These are phyloP conservation scores for Nicotiana knightiana DNA, from an alignment of 257 asterid genomes.

Conservation along the genomic window DNA sequence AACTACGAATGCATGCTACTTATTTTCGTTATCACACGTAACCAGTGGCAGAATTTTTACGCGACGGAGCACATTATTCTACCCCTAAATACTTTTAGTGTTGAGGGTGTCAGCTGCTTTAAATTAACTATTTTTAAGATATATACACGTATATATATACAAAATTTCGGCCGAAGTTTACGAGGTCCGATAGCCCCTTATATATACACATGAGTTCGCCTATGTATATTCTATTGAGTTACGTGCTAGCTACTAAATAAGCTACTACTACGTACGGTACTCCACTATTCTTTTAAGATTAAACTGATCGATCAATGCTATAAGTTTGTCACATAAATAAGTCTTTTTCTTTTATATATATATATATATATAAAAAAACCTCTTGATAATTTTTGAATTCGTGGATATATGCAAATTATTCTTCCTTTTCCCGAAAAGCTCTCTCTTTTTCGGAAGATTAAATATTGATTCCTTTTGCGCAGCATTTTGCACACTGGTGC, in stretches of 20 bases:
- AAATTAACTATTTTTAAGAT: too few species aligned
- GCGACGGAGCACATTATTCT: too few species aligned
- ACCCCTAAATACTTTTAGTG: too few species aligned
- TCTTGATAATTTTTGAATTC: not conserved
- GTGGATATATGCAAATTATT: not conserved
- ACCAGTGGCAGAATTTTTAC: not conserved
- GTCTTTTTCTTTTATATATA: not conserved
- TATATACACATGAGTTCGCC: too few species aligned
- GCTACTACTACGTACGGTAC: not conserved
- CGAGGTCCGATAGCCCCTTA: too few species aligned
- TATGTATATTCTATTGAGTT: not conserved
- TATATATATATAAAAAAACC: not conserved
- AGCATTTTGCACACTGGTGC: conserved; percentile 92
- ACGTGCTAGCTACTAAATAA: not conserved
- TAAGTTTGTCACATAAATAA: too few species aligned
- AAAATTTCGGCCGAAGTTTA: too few species aligned
- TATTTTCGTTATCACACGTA: not conserved
- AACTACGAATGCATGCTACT: too few species aligned
- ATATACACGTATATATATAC: too few species aligned
- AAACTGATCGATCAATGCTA: too few species aligned
- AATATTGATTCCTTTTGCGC: conserved; percentile 4
- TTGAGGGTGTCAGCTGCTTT: too few species aligned
- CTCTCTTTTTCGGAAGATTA: not conserved
- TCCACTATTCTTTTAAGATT: too few species aligned
- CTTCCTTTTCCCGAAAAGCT: not conserved